Conservation (phyloP, 495 filamentous ascomycete species). For the Platismatia glauca region DNA sequence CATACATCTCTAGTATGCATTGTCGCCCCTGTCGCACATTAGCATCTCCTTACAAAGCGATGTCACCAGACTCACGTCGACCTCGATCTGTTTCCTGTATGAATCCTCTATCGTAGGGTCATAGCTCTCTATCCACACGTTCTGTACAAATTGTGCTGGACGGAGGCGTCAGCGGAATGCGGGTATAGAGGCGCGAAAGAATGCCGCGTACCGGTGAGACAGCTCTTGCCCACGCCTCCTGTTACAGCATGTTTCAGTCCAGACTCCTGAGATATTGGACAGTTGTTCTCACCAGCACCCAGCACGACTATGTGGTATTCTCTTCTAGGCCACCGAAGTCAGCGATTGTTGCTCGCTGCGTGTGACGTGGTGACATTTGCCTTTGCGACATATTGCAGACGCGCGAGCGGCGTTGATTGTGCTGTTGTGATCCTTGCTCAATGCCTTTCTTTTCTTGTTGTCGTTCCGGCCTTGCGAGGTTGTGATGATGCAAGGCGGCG, state of each 20-base stretch:
- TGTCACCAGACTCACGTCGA: slow-evolving; percentile 64
- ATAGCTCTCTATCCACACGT: slow-evolving; percentile 98
- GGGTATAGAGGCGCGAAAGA: slow-evolving; percentile 7
- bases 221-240: slow-evolving; percentile 98
- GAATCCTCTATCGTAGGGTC: slow-evolving; percentile 99
- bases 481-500: not conserved
- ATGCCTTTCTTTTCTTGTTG: not conserved
- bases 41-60: slow-evolving; percentile 10
- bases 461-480: not conserved
- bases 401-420: not conserved
- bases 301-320: slow-evolving; percentile 92
- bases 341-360: not conserved
- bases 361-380: slow-evolving; percentile 3
- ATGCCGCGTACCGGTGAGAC: slow-evolving; percentile 73
- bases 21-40: slow-evolving; percentile 63
- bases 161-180: slow-evolving; percentile 17
- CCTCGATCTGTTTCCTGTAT: slow-evolving; percentile 86
- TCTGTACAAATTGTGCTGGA: slow-evolving; percentile 95
- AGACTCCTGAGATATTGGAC: not conserved
- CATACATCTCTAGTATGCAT: slow-evolving; percentile 93
- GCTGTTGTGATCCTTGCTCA: not conserved
- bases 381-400: slow-evolving; percentile 20
- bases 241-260: slow-evolving; percentile 25
- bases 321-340: slow-evolving; percentile 39
- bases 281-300: slow-evolving; percentile 58